These are phyloP conservation scores for Kwoniella bestiolae DNA, from an alignment of 768 basidiomycete genomes.

Conservation along the genomic window DNA sequence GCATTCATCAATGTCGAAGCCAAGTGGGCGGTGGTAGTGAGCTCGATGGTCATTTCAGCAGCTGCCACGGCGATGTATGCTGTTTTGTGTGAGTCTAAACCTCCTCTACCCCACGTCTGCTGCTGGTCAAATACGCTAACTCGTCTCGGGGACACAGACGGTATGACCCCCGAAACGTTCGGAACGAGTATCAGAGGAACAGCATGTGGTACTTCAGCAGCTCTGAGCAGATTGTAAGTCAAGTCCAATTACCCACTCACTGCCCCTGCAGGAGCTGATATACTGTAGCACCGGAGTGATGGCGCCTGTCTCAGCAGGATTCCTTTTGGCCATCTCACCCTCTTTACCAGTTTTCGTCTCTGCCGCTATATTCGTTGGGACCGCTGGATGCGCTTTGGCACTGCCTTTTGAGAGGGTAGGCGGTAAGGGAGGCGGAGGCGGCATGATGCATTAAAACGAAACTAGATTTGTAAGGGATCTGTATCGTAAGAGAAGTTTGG, in stretches of 20 bases:
- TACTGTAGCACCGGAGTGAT: conserved; percentile 48
- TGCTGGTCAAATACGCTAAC: background rate
- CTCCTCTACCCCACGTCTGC: background rate
- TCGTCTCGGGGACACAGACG: conserved; percentile 37
- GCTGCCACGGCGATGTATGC: conserved; percentile 57
- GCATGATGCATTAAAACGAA: conserved; percentile 29
- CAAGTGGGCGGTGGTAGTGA: conserved; percentile 49
- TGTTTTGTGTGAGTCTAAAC: conserved; percentile 51
- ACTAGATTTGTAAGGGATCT: background rate
- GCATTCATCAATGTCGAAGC: conserved; percentile 46
- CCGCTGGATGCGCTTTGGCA: conserved; percentile 49
- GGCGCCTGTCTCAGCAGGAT: conserved; percentile 53
- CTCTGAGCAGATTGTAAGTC: conserved; percentile 53
- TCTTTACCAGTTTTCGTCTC: conserved; percentile 50
- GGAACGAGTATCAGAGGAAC: conserved; percentile 54
- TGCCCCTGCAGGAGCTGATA: background rate
- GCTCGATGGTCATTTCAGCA: conserved; percentile 51
- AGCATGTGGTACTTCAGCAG: conserved; percentile 56
- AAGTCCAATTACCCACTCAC: background rate
- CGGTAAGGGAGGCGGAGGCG: conserved; percentile 32
- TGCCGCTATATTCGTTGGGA: conserved; percentile 46
- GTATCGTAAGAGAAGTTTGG: no score
- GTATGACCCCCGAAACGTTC: conserved; percentile 57
- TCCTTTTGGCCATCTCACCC: conserved; percentile 45
- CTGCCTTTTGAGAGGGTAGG: conserved; percentile 52